Percentiles rank a stretch among this genome's conserved stretches.
phyloP scores from a whole-genome alignment of 1,139 yeast species.

The Lodderomyces elongisporus region DNA sequence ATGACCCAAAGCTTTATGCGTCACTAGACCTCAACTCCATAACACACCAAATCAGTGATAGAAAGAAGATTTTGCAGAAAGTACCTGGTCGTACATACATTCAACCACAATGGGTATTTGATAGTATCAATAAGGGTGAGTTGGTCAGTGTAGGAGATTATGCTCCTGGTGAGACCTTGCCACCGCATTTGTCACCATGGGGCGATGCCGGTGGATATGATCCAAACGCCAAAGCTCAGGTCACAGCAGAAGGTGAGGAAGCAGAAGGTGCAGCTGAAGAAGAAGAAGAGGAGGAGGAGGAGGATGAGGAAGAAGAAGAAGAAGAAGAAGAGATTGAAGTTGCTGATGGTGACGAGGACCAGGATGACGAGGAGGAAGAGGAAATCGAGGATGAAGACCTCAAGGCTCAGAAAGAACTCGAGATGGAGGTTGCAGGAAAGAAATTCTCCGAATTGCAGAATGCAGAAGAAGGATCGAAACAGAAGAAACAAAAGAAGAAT shows the following conservation, averaged over 20 bases:
- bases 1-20: constrained; percentile 34
- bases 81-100: constrained; percentile 90
- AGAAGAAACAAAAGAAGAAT: constrained; percentile 17
- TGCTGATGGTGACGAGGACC: constrained; percentile 45
- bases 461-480: constrained; percentile 20
- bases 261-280: constrained; percentile 49
- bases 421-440: constrained; percentile 85
- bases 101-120: constrained; percentile 98
- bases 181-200: constrained; percentile 99
- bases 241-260: constrained; percentile 35
- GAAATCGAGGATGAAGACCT: constrained; percentile 51
- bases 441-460: constrained; percentile 53
- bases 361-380: constrained; percentile 43
- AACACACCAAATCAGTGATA: constrained; percentile 91
- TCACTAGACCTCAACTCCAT: constrained; percentile 61
- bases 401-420: constrained; percentile 76
- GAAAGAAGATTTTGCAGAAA: constrained; percentile 74
- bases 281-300: constrained; percentile 44
- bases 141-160: constrained; percentile 74
- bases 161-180: constrained; percentile 91
- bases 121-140: constrained; percentile 73
- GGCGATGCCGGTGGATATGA: constrained; percentile 90
- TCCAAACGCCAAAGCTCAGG: constrained; percentile 50
- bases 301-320: constrained; percentile 41
- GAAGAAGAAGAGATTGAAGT: constrained; percentile 35